Conservation (phyloP, 352 stramenopile genomes). For the Phytopythium delawarense region DNA sequence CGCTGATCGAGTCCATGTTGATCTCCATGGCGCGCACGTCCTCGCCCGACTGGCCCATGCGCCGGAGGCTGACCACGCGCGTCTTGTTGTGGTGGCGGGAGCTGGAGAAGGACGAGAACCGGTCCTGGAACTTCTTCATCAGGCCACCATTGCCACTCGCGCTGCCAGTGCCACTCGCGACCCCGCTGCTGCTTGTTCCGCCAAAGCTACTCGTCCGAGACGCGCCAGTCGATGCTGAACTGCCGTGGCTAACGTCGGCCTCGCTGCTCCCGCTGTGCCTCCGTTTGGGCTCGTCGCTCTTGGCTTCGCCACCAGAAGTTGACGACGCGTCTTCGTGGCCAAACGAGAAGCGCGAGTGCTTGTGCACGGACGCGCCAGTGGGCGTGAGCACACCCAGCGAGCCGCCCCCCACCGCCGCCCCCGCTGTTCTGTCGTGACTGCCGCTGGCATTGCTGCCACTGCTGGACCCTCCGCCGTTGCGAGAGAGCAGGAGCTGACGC, state of each 20-base stretch:
- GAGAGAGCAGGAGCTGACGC: constrained; percentile 52
- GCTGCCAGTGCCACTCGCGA: constrained; percentile 12
- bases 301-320: constrained; percentile 26
- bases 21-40: constrained; percentile 76
- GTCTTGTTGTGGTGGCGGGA: constrained; percentile 36
- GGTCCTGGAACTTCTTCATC: constrained; percentile 81
- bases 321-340: constrained; percentile 23
- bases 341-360: constrained; percentile 40
- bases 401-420: constrained; percentile 8
- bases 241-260: constrained; percentile 19
- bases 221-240: neutral
- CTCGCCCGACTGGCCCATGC: constrained; percentile 65
- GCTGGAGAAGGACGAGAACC: constrained; percentile 57
- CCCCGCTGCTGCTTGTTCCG: constrained; percentile 15
- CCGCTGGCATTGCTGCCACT: constrained; percentile 18
- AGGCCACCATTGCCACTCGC: constrained; percentile 37
- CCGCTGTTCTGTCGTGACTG: constrained; percentile 22
- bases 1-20: constrained; percentile 77
- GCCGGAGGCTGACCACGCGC: constrained; percentile 54
- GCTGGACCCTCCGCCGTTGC: constrained; percentile 12
- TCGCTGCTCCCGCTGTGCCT: constrained; percentile 43
- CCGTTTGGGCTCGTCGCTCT: constrained; percentile 17
- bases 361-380: constrained; percentile 51
- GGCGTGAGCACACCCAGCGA: constrained; percentile 43
- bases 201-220: constrained; percentile 8